Base-by-base conservation (phyloP, 2,329 filamentous ascomycete genomes). In the Alternaria incomplexa region DNA sequence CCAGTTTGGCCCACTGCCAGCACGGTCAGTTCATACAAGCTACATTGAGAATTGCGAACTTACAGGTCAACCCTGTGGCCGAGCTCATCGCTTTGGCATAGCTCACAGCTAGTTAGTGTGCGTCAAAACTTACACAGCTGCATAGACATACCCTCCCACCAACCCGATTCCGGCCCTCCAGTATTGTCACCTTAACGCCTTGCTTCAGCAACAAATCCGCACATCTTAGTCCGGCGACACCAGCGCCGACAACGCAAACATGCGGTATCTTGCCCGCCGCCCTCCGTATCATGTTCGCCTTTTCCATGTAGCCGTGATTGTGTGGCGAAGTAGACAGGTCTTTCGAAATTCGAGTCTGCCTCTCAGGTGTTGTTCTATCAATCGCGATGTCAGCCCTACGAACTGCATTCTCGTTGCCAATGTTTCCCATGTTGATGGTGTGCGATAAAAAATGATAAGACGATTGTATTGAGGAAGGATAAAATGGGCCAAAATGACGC, bases 1-100 rank as follows among this genome's bases (percentile, higher is more conserved):
- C 91, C 91, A 93, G 71, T 93, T 93, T n/a, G 91, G 89, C 0
- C 91, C 91, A 30, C 86, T 89, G 54, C 4, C 5, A 11, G 17
- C 7, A 25, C 3, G 11, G 26, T 50, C 4, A 62, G 43, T 44
- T 28, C 13, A 50, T 26, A 45, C 4, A 36, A 15, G 32, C 11
- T 20, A 23, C 36, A 20, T 8, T 15, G 17, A 12, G 44, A 52
- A 20, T 46, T 32, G 65, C 43, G 65, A 48, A 79, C 85, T 69
- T 82, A 88, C 86, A 89, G 77, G 76, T 90, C 88, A 46, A 89
- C 83, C 12, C 82, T 67, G 74, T 87, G 83, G 10, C 84, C 85
- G 2, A 80, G 78, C 9, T 83, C 75, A 54, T 80, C 77, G 55
- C 77, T 79, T 76, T 88, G 86, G 62, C 82, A 83, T 12, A 87